These are phyloP conservation scores for Candida neerlandica DNA, from an alignment of 1,139 yeast species.

Conservation along the genomic window DNA sequence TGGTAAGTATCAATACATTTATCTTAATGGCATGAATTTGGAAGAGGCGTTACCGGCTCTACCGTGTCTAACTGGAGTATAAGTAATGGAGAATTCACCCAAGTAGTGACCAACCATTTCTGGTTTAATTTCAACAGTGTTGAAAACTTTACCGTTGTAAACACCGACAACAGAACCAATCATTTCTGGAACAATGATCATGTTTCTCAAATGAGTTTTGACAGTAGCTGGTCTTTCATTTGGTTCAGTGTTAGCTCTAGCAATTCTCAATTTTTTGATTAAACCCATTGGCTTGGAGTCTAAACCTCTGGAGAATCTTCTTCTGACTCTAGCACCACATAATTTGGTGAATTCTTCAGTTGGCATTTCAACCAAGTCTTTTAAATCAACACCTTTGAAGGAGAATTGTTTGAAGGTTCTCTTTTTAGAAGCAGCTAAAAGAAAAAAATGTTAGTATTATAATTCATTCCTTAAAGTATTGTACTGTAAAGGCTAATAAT, in stretches of 20 bases:
- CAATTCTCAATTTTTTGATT: conserved; percentile 97
- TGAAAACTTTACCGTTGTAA: conserved; percentile 99
- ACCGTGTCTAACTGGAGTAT: conserved; percentile 99
- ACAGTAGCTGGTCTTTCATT: conserved; percentile 98
- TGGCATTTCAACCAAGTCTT: conserved; percentile 90
- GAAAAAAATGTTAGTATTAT: conserved; percentile 29
- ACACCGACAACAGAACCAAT: conserved; percentile 98
- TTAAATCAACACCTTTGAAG: conserved; percentile 98
- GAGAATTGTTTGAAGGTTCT: conserved; percentile 96
- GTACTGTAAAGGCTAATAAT: not conserved
- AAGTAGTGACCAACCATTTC: conserved; percentile 99
- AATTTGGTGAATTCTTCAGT: conserved; percentile 97
- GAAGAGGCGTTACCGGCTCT: conserved; percentile 96
- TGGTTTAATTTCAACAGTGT: conserved; percentile 98
- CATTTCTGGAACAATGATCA: conserved; percentile 99
- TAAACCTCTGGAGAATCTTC: conserved; percentile 98
- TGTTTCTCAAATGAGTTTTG: conserved; percentile 99
- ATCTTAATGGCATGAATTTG: conserved; percentile 73
- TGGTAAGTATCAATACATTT: conserved; percentile 19
- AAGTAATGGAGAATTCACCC: conserved; percentile 99
- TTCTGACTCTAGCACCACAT: conserved; percentile 98
- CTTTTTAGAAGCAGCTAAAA: conserved; percentile 73
- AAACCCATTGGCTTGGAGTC: conserved; percentile 95
- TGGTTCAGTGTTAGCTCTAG: conserved; percentile 88
- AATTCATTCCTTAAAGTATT: not conserved